Base-by-base conservation (phyloP, 495 filamentous ascomycete species). In the Aspergillus diversus region DNA sequence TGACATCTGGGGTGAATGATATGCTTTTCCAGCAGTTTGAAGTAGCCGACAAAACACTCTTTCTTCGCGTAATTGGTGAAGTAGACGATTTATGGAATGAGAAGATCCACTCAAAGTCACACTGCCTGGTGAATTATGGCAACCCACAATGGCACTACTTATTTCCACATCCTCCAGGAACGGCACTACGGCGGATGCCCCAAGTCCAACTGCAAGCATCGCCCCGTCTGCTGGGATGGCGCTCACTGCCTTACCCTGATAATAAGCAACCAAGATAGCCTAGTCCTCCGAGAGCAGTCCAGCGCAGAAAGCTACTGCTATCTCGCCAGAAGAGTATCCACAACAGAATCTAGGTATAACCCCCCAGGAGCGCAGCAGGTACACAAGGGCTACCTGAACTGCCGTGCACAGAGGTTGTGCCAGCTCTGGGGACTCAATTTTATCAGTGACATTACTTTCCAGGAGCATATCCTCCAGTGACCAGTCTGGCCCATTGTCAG, bases 201-300 rank as follows among this genome's bases (percentile, higher is more conserved):
- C 34, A 74, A 42, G 1, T 73, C 71, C 31, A 75, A 75, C 63
- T 35, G 71, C 73, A 27, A 60, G 64, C 74, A 77, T 78, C 1
- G 50, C 31, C 5, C 60, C 60, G 1, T 8, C 5, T 5, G 55
- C 5, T 11, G 42, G 12, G 31, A 32, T 21, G 7, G 48, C 39
- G 1, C 11, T 15, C 4, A 35, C 33, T 21, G 32, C 46, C 12
- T 27, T 4, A 35, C 68, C 68, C 2, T 65, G 57, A 56, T 57
- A 73, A 58, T 55, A 67, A 50, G 43, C 65, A 12, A 42, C 61
- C 16, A 63, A 59, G 46, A 53, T 65, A 47, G 57, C 71, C 33
- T 49, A 16, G 48, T 55, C 5, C 7, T 32, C n/a, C 5, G 59
- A 57, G 34, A 68, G 33, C 3, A 33, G 8, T 5, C 64, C 64